These are phyloP conservation scores for Salix exigua DNA, from an alignment of 345 rosid species.

Conservation along the genomic window DNA sequence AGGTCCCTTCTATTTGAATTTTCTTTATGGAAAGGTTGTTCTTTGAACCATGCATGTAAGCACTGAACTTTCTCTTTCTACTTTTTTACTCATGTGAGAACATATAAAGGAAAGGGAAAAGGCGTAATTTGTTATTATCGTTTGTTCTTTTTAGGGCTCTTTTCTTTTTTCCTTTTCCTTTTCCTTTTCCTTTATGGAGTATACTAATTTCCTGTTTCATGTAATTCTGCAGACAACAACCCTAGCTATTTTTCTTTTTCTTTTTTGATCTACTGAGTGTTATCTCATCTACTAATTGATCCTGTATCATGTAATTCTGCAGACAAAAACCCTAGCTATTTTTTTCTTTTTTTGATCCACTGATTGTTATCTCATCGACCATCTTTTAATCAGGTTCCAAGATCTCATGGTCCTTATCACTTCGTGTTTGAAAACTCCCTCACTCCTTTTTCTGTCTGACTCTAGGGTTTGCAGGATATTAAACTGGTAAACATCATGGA, in stretches of 20 bases:
- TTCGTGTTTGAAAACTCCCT: no score
- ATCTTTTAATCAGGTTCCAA: not conserved
- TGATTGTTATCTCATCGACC: not conserved
- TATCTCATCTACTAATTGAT: not conserved
- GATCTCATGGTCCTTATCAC: not conserved
- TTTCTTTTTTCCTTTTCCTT: not conserved
- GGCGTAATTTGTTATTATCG: conserved; percentile 19
- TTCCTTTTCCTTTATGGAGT: not conserved
- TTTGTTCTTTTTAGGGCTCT: conserved; percentile 7
- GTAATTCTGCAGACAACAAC: not conserved
- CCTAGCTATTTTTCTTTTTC: not conserved
- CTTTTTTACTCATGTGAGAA: conserved; percentile 12
- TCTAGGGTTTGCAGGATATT: conserved; percentile 26
- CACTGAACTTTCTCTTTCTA: conserved; percentile 14
- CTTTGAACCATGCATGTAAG: conserved; percentile 17
- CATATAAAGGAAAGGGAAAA: conserved; percentile 11
- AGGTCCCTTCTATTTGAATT: conserved; percentile 16
- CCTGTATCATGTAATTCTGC: not conserved
- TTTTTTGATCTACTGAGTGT: not conserved
- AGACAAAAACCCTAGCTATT: not conserved
- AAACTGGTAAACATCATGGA: conserved; percentile 24
- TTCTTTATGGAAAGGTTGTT: conserved; percentile 18
- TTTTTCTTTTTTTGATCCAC: not conserved
- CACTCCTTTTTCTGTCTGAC: not conserved
- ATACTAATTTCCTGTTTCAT: not conserved